Evolutionary conservation across 2,329 filamentous ascomycete genomes (phyloP).

Genomic region (Hymenoscyphus occultus): DNA sequence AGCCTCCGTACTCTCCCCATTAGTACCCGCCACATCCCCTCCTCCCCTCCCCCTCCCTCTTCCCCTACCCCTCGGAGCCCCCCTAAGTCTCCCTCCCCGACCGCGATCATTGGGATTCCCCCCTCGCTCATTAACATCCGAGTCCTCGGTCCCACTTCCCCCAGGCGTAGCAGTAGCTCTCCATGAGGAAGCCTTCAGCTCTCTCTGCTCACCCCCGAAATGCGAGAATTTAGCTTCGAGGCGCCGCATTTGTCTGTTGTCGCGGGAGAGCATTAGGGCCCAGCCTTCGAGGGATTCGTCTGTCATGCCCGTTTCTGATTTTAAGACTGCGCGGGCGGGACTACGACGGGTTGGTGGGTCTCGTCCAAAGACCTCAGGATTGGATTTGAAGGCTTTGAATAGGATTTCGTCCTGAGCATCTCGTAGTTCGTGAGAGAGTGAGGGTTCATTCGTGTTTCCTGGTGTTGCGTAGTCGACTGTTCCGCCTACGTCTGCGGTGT

Average conservation of each 20-base stretch:
- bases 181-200: slow-evolving; percentile 66
- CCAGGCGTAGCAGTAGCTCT: slow-evolving; percentile 49
- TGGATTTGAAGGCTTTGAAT: slow-evolving; percentile 67
- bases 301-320: slow-evolving; percentile 78
- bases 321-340: slow-evolving; percentile 59
- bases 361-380: slow-evolving; percentile 65
- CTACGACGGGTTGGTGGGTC: slow-evolving; percentile 68
- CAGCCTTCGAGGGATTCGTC: slow-evolving; percentile 94
- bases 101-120: slow-evolving; percentile 37
- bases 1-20: slow-evolving; percentile 67
- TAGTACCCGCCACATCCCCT: slow-evolving; percentile 61
- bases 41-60: slow-evolving; percentile 52
- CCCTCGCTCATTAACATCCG: slow-evolving; percentile 44
- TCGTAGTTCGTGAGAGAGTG: slow-evolving; percentile 31
- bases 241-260: slow-evolving; percentile 63
- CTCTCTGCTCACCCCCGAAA: slow-evolving; percentile 64
- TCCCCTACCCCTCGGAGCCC: slow-evolving; percentile 41
- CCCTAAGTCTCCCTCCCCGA: slow-evolving; percentile 45
- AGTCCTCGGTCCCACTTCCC: slow-evolving; percentile 54
- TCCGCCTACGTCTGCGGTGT: slow-evolving; percentile 86
- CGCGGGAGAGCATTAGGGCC: slow-evolving; percentile 78
- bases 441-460: slow-evolving; percentile 44
- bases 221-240: slow-evolving; percentile 69
- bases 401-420: slow-evolving; percentile 67
- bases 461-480: slow-evolving; percentile 68